These are phyloP conservation scores for Euphorbia lathyris DNA, from an alignment of 345 rosid genomes.

Conservation along the genomic window DNA sequence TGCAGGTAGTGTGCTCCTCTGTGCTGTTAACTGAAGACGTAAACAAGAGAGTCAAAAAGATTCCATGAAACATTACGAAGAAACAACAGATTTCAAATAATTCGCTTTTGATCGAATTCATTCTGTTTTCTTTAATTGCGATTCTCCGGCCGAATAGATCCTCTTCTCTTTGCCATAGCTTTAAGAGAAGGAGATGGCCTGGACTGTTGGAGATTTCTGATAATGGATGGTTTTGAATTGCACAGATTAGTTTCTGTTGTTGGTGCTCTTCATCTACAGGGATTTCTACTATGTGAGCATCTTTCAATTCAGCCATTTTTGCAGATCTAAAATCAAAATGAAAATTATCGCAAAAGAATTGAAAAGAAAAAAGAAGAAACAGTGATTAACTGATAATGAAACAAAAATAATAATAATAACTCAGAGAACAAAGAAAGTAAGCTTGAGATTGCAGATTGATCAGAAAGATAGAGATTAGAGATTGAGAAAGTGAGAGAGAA, in stretches of 20 bases:
- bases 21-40: constrained; percentile 38
- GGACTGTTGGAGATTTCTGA: constrained; percentile 87
- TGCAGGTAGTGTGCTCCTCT: constrained; percentile 25
- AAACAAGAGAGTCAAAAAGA: constrained; percentile 63
- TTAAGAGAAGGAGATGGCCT: constrained; percentile 85
- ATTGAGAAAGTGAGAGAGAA: constrained; percentile 2
- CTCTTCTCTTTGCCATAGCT: constrained; percentile 95
- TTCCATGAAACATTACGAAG: constrained; percentile 65
- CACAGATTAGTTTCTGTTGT: constrained; percentile 42
- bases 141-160: constrained; percentile 49
- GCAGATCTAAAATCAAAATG: background rate
- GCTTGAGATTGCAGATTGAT: constrained; percentile 21
- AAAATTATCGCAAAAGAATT: no score
- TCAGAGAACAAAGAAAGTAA: constrained; percentile 6
- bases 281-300: constrained; percentile 76
- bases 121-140: constrained; percentile 52
- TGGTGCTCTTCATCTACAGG: constrained; percentile 75
- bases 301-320: constrained; percentile 55
- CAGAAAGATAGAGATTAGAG: background rate
- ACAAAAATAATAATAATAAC: background rate
- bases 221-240: constrained; percentile 84
- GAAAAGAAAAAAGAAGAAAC: background rate
- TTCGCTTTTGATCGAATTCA: constrained; percentile 75
- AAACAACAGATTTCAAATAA: constrained; percentile 79
- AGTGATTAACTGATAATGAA: background rate